Percentiles rank a stretch among this genome's conserved stretches.
Conservation (phyloP, 2,329 filamentous ascomycete species). For the Cytospora chrysosperma region DNA sequence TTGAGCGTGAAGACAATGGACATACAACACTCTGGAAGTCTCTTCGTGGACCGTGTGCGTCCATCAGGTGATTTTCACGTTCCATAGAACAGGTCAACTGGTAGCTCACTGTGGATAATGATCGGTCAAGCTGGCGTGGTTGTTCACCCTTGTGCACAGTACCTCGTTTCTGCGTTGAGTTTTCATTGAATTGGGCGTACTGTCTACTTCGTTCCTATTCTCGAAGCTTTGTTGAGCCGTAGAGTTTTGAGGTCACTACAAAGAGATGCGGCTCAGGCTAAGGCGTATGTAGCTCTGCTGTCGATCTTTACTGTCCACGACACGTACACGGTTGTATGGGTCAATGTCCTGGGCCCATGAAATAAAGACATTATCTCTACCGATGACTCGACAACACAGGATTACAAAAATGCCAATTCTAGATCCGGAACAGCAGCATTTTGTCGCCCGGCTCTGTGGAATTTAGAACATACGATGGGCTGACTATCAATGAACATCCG, state of each 20-base stretch:
- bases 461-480: neutral
- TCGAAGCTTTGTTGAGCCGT: neutral
- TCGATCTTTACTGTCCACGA: too few relatives aligned
- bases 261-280: too few relatives aligned
- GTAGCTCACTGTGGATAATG: neutral
- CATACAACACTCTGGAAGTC: neutral
- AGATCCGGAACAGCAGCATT: too few relatives aligned
- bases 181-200: neutral
- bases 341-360: too few relatives aligned
- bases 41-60: conserved; percentile 4
- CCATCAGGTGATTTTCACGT: neutral
- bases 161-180: neutral
- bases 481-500: neutral
- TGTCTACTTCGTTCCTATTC: neutral
- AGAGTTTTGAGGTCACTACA: neutral
- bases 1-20: conserved; percentile 7
- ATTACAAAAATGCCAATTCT: too few relatives aligned
- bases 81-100: neutral
- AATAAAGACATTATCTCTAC: too few relatives aligned
- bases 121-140: neutral
- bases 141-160: neutral
- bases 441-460: neutral
- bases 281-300: too few relatives aligned
- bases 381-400: too few relatives aligned
- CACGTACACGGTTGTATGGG: too few relatives aligned